phyloP scores from a whole-genome alignment of 2,329 filamentous ascomycete species.

The Bipolaris bicolor region DNA sequence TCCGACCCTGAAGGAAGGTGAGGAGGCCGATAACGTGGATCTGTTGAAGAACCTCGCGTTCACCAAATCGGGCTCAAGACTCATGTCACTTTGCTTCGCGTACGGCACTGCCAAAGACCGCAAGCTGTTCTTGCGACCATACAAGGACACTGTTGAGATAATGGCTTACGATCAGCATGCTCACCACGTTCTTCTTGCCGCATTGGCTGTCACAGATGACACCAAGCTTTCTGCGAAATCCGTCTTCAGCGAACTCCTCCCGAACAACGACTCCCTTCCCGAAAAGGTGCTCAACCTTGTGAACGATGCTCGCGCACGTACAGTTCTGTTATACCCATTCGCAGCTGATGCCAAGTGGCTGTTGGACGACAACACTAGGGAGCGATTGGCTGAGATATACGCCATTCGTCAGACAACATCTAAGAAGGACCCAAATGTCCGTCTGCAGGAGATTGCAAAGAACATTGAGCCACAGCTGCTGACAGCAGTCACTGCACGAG shows the following conservation, averaged over 20 bases:
- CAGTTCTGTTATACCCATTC: slow-evolving; percentile 81
- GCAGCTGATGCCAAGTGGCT: slow-evolving; percentile 68
- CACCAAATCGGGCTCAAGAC: slow-evolving; percentile 82
- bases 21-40: slow-evolving; percentile 59
- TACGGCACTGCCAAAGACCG: slow-evolving; percentile 90
- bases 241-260: slow-evolving; percentile 85
- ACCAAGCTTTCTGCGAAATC: slow-evolving; percentile 86
- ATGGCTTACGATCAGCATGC: slow-evolving; percentile 83
- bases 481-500: slow-evolving; percentile 71
- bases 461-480: slow-evolving; percentile 77
- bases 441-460: slow-evolving; percentile 77
- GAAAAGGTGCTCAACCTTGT: slow-evolving; percentile 69
- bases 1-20: slow-evolving; percentile 70
- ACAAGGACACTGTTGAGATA: slow-evolving; percentile 85
- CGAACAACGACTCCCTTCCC: slow-evolving; percentile 55
- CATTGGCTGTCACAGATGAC: slow-evolving; percentile 92
- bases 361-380: slow-evolving; percentile 66
- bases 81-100: slow-evolving; percentile 82
- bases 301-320: slow-evolving; percentile 68
- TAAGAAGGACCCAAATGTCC: slow-evolving; percentile 83
- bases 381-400: slow-evolving; percentile 77
- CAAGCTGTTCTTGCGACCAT: slow-evolving; percentile 84
- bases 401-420: slow-evolving; percentile 81
- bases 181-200: slow-evolving; percentile 80
- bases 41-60: slow-evolving; percentile 95